These are phyloP conservation scores for Meredithiella fracta DNA, from an alignment of 2,329 filamentous ascomycete genomes.

Conservation along the genomic window DNA sequence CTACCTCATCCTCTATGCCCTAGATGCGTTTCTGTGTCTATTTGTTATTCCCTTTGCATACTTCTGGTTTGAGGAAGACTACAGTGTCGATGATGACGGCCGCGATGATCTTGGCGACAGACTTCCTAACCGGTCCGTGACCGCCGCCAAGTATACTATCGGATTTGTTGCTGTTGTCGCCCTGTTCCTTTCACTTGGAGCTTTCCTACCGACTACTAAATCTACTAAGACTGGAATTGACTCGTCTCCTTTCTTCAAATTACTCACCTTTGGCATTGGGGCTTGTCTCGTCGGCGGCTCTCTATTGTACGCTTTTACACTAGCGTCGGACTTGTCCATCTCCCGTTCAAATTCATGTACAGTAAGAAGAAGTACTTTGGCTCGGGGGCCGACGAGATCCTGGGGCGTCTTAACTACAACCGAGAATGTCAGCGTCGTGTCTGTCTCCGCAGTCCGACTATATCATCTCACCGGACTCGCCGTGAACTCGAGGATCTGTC, in stretches of 20 bases:
- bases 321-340: constrained; percentile 68
- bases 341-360: constrained; percentile 61
- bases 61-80: constrained; percentile 96
- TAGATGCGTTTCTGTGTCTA: constrained; percentile 80
- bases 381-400: constrained; percentile 58
- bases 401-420: constrained; percentile 69
- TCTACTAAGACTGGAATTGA: not conserved
- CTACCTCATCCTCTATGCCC: constrained; percentile 83
- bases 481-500: constrained; percentile 75
- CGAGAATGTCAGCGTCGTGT: constrained; percentile 83
- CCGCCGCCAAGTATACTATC: constrained; percentile 80
- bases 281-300: constrained; percentile 79
- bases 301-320: constrained; percentile 81
- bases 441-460: constrained; percentile 67
- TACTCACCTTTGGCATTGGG: constrained; percentile 75
- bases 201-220: not conserved
- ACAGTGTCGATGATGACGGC: constrained; percentile 68
- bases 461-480: constrained; percentile 69
- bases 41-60: constrained; percentile 88
- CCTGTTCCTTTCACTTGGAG: constrained; percentile 45
- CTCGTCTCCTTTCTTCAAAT: constrained; percentile 27
- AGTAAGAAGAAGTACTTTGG: constrained; percentile 33
- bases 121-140: constrained; percentile 53
- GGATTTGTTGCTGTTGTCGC: constrained; percentile 67
- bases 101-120: constrained; percentile 36